Evolutionary conservation across 2,329 filamentous ascomycete species (phyloP).

Genomic region (Amauroascus verrucosus): DNA sequence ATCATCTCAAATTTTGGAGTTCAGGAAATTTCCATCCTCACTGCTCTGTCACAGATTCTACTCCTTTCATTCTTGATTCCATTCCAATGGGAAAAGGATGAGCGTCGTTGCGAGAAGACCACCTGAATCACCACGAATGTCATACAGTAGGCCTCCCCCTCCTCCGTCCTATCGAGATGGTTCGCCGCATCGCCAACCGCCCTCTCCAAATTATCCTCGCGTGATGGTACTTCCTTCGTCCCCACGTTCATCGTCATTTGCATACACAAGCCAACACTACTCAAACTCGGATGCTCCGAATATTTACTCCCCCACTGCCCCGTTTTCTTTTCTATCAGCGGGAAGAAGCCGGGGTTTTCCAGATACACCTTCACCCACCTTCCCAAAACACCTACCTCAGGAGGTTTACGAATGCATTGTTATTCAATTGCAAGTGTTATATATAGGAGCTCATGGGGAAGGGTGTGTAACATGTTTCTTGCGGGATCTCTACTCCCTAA

Average conservation of each 20-base stretch:
- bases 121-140: slow-evolving; percentile 25
- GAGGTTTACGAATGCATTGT: slow-evolving; percentile 49
- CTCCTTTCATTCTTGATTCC: neutral
- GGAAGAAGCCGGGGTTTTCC: slow-evolving; percentile 23
- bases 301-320: slow-evolving; percentile 31
- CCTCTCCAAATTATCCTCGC: slow-evolving; percentile 12
- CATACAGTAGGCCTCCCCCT: slow-evolving; percentile 21
- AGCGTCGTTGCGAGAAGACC: slow-evolving; percentile 34
- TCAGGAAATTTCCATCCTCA: neutral
- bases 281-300: slow-evolving; percentile 29
- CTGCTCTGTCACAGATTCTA: neutral
- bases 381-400: slow-evolving; percentile 41
- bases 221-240: slow-evolving; percentile 22
- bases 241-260: slow-evolving; percentile 19
- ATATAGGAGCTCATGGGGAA: slow-evolving; percentile 26
- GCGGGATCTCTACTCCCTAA: slow-evolving; percentile 44
- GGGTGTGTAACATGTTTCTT: slow-evolving; percentile 47
- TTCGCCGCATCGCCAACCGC: slow-evolving; percentile 19
- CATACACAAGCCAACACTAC: slow-evolving; percentile 23
- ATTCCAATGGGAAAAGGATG: slow-evolving; percentile 21
- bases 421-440: slow-evolving; percentile 39
- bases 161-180: slow-evolving; percentile 21
- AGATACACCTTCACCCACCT: slow-evolving; percentile 17
- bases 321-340: slow-evolving; percentile 28
- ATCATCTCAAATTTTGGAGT: neutral